Conservation (phyloP, 768 basidiomycete species). For the Lactarius hengduanensis region DNA sequence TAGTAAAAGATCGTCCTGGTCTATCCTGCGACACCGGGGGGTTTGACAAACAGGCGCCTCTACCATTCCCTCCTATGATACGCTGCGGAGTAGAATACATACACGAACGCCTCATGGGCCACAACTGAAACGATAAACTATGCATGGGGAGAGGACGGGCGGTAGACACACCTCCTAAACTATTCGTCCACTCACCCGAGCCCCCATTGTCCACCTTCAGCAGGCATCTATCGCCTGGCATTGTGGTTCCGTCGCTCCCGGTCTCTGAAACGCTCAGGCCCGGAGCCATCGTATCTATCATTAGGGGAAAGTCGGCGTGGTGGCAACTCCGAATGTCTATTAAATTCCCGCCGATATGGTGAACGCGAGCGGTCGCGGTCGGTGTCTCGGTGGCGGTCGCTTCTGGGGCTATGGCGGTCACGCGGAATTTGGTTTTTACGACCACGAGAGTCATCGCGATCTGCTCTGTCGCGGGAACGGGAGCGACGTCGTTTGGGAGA, state of each 20-base stretch:
- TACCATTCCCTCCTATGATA: not conserved
- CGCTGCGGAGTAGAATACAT: not conserved
- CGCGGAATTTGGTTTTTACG: conserved; percentile 16
- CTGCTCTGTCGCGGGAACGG: conserved; percentile 8
- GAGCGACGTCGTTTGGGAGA: conserved; percentile 19
- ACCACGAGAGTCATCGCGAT: conserved; percentile 1
- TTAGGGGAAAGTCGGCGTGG: conserved; percentile 16
- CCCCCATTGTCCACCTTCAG: conserved; percentile 1
- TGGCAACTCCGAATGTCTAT: conserved; percentile 3
- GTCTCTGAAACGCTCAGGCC: conserved; percentile 44
- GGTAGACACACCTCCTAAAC: conserved; percentile 5
- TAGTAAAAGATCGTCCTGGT: not conserved
- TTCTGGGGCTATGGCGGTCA: conserved; percentile 29
- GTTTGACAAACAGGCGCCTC: not conserved
- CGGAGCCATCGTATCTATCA: conserved; percentile 36
- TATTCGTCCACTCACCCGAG: not conserved
- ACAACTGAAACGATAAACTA: not conserved
- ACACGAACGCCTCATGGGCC: not conserved
- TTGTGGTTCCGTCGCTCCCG: conserved; percentile 49
- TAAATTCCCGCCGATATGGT: conserved; percentile 32
- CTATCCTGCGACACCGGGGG: not conserved
- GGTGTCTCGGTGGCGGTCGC: conserved; percentile 10
- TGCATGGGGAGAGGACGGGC: not conserved
- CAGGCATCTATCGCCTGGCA: conserved; percentile 27
- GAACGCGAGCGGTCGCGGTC: conserved; percentile 19